Conservation (phyloP, 768 basidiomycete genomes). For the Termitomyces sp. region DNA sequence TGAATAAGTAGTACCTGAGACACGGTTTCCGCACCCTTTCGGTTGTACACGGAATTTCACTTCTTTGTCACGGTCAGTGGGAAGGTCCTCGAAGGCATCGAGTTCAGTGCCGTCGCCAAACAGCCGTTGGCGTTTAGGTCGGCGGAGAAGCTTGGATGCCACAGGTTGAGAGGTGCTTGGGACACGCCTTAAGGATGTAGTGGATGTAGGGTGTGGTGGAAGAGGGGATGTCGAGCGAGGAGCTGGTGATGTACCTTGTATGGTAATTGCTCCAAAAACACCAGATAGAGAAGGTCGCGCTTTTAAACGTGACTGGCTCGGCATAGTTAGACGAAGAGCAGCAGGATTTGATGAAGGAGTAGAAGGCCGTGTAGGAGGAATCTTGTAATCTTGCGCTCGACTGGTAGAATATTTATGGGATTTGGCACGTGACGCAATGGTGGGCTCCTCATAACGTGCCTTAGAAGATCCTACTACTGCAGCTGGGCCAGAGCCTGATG, state of each 20-base stretch:
- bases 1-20: constrained; percentile 51
- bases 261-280: constrained; percentile 56
- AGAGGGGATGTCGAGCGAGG: constrained; percentile 15
- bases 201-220: constrained; percentile 53
- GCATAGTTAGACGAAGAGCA: constrained; percentile 83
- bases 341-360: constrained; percentile 78
- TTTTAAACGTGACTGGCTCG: constrained; percentile 74
- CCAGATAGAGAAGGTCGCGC: constrained; percentile 72
- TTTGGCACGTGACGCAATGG: constrained; percentile 79
- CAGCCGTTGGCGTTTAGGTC: constrained; percentile 71
- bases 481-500: constrained; percentile 47
- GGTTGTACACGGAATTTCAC: constrained; percentile 71
- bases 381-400: constrained; percentile 61
- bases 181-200: constrained; percentile 38
- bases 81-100: constrained; percentile 84
- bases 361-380: constrained; percentile 75
- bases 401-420: constrained; percentile 62
- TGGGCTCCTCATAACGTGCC: constrained; percentile 72
- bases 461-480: constrained; percentile 33
- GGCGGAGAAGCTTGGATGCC: constrained; percentile 63
- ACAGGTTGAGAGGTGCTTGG: constrained; percentile 38
- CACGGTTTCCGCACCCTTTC: constrained; percentile 60
- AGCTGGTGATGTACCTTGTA: constrained; percentile 56
- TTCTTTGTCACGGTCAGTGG: constrained; percentile 82
- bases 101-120: constrained; percentile 91